Base-by-base conservation (phyloP, 176 grass and related monocot genomes). In the Juncus inflexus region DNA sequence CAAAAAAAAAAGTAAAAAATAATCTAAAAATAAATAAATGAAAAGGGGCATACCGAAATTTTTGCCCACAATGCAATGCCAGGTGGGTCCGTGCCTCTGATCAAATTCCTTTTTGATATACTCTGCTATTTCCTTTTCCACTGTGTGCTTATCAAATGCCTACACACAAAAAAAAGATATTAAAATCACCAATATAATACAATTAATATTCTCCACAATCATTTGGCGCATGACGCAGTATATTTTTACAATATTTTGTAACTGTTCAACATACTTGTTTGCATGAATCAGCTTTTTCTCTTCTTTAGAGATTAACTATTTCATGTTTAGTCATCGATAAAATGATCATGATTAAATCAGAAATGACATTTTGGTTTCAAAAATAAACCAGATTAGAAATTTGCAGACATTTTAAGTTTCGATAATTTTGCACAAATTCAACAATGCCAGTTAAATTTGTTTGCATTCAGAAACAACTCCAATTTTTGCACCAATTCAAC, bases 101-200 rank as follows among this genome's bases (percentile, higher is more conserved):
- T 99, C 94, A 79, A 99, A 99, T 80, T 99, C 94, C 89, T 99
- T 99, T 74, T 99, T 99, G 67, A 99, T 99, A 83, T 92, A 92
- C 78, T 99, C 94, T 7, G 94, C 94, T 64, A 99, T 84, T 65
- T 92, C 94, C 85, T 99, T 99, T 82, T 92, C 94, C 83, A 99
- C 82, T 50, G 62, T 51, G 62, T 90, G 58, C 83, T 92, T 84
- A 66, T 92, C 94, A 70, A 92, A 99, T 58, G 88, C 89, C 94
- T 99, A 56, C 0, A 13, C 7, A 11, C 14, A 12, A 38, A 58
- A 10, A 59, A 51, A 9, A 68, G 19, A 28, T 28, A 1, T 28
- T 28, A 28, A 28, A 28, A 28, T 28, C 19, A 28, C 61, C 59
- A 54, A 64, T 77, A 28, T 28, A 28, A 28, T 28, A 28, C 19